Base-by-base conservation (phyloP, 2,329 filamentous ascomycete genomes). In the Pezicula rhizophila region DNA sequence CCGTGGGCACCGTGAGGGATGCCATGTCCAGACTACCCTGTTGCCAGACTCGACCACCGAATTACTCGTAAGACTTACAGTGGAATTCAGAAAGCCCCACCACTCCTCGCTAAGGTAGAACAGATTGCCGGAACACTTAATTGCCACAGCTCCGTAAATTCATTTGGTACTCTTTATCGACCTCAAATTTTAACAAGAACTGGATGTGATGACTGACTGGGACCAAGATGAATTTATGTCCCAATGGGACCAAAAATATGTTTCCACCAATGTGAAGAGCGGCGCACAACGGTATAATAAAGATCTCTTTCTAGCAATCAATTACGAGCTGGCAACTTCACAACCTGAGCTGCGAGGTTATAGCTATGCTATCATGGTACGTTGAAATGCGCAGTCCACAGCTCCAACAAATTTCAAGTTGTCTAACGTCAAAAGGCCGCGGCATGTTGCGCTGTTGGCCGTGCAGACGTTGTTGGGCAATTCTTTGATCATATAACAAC, bases 401-500 rank as follows among this genome's bases (percentile, higher is more conserved):
- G 8, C 31, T 34, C 31, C 31, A 34, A n/a, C 31, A 34, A n/a
- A 34, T 40, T 15, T 40, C n/a, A n/a, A n/a, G 11, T 10, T 40
- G 8, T 40, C 17, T 40, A 8, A 40, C 17, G 8, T 40, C 37
- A 28, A 17, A 11, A 48, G 46, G 46, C 40, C 8, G 46, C 31
- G 11, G 41, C 41, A 18, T 23, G 39, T 26, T 48, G 46, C 37
- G 46, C 39, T 15, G 15, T 43, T 14, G 15, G 46, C 25, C 46
- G 46, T 31, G 46, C 39, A 5, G 46, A 48, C 26, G 39, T 38
- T 5, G 46, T 48, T 7, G 46, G 39, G 14, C 39, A 38, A 35
- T 33, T 44, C 26, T 48, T 48, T 38, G 39, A 48, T 35, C n/a
- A 48, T 41, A 14, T 48, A 18, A 48, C 46, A 34, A 35, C 15